These are phyloP conservation scores for Neoarthrinium moseri DNA, from an alignment of 2,329 filamentous ascomycete genomes.

Conservation along the genomic window DNA sequence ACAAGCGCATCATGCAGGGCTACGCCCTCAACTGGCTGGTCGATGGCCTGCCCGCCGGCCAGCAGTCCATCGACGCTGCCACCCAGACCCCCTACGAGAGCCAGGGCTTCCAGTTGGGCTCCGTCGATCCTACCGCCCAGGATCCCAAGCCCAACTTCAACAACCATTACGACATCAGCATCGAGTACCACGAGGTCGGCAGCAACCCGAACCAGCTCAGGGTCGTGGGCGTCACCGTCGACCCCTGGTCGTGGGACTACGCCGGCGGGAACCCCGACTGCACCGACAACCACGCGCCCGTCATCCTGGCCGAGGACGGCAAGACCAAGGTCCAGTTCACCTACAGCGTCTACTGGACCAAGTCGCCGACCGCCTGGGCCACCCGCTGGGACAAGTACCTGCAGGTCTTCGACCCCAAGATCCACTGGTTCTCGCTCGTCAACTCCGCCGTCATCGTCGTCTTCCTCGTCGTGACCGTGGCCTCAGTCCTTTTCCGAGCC, in stretches of 20 bases:
- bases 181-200: slow-evolving; percentile 86
- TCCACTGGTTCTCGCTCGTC: slow-evolving; percentile 98
- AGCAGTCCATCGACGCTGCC: slow-evolving; percentile 73
- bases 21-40: slow-evolving; percentile 96
- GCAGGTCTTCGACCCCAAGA: slow-evolving; percentile 95
- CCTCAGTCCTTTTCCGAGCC: slow-evolving; percentile 85
- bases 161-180: slow-evolving; percentile 92
- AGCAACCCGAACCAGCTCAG: slow-evolving; percentile 68
- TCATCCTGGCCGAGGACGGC: slow-evolving; percentile 61
- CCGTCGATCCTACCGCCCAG: slow-evolving; percentile 40
- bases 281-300: slow-evolving; percentile 47
- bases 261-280: slow-evolving; percentile 61
- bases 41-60: slow-evolving; percentile 88
- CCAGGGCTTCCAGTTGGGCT: slow-evolving; percentile 82
- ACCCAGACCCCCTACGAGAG: slow-evolving; percentile 82
- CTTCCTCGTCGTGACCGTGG: slow-evolving; percentile 86
- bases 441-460: slow-evolving; percentile 95
- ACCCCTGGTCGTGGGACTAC: slow-evolving; percentile 71
- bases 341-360: slow-evolving; percentile 88
- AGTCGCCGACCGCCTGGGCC: slow-evolving; percentile 85
- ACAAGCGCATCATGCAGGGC: slow-evolving; percentile 75
- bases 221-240: slow-evolving; percentile 88
- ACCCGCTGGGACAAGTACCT: slow-evolving; percentile 99
- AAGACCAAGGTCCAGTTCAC: slow-evolving; percentile 75
- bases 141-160: slow-evolving; percentile 66